phyloP scores from a whole-genome alignment of 177 flowering plant genomes.

The Vitis hybrid region DNA sequence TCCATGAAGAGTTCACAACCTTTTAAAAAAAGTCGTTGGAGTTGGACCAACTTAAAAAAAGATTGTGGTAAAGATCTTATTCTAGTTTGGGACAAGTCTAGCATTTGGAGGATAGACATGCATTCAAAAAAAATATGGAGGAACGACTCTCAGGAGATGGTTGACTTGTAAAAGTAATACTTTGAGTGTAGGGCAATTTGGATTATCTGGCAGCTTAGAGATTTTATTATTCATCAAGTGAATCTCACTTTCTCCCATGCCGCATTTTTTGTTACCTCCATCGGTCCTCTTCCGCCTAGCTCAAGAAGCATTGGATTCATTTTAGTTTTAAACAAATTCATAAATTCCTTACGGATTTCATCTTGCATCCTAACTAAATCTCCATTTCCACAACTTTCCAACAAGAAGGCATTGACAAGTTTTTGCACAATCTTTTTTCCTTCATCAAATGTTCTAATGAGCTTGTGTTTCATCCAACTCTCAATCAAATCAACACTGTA shows the following conservation, averaged over 20 bases:
- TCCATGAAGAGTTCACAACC: conserved; percentile 1
- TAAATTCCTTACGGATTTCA: background rate
- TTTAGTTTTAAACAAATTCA: background rate
- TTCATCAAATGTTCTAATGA: no score
- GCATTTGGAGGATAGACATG: conserved; percentile 2
- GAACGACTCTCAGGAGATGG: background rate
- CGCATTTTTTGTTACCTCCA: no score
- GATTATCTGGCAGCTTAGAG: background rate
- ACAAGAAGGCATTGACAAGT: no score
- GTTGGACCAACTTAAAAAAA: background rate
- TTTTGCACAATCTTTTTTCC: no score
- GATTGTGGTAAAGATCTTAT: conserved; percentile 5
- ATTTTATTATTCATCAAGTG: no score
- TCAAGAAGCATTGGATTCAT: no score
- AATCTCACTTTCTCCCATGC: no score
- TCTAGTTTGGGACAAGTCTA: background rate
- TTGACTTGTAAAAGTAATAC: background rate
- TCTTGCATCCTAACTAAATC: background rate
- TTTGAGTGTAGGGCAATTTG: background rate
- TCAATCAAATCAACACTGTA: background rate
- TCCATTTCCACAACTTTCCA: no score
- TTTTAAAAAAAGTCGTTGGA: background rate
- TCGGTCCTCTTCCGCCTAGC: no score
- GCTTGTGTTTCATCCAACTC: no score
- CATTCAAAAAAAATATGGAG: conserved; percentile 1